Percentiles rank a stretch among this genome's conserved stretches.
Evolutionary conservation across 441 rosid genomes (phyloP).

Genomic region (Aleurites moluccanus): DNA sequence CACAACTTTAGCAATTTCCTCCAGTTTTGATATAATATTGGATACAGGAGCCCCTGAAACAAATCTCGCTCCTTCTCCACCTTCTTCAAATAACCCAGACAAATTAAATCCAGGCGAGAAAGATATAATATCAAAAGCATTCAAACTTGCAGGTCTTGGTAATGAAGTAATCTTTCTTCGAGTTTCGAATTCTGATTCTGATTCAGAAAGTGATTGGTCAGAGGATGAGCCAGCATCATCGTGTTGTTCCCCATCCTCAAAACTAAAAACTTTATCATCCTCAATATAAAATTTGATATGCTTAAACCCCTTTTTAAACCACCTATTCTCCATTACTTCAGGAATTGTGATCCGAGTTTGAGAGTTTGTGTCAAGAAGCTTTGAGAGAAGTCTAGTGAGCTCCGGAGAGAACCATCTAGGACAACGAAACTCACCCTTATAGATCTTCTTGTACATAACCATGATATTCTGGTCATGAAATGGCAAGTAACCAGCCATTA

Average conservation of each 20-base stretch:
- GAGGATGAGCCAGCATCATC: constrained; percentile 45
- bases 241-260: constrained; percentile 41
- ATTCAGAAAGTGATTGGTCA: constrained; percentile 58
- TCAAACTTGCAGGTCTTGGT: constrained; percentile 80
- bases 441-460: constrained; percentile 83
- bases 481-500: constrained; percentile 87
- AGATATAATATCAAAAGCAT: constrained; percentile 80
- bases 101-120: constrained; percentile 81
- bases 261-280: constrained; percentile 64
- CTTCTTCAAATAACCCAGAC: constrained; percentile 83
- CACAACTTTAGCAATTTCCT: constrained; percentile 79
- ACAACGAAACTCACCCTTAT: constrained; percentile 77
- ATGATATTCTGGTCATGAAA: constrained; percentile 78
- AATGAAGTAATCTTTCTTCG: constrained; percentile 42
- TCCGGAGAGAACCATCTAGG: constrained; percentile 90
- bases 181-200: constrained; percentile 51
- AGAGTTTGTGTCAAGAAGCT: constrained; percentile 66
- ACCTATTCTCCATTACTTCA: constrained; percentile 63
- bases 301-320: constrained; percentile 87
- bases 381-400: constrained; percentile 43
- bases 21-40: constrained; percentile 68
- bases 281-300: constrained; percentile 72
- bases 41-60: constrained; percentile 80
- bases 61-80: constrained; percentile 64
- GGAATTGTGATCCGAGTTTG: constrained; percentile 63